These are phyloP conservation scores for Heterobasidion irregulare DNA, from an alignment of 1,284 basidiomycete genomes.

Conservation along the genomic window DNA sequence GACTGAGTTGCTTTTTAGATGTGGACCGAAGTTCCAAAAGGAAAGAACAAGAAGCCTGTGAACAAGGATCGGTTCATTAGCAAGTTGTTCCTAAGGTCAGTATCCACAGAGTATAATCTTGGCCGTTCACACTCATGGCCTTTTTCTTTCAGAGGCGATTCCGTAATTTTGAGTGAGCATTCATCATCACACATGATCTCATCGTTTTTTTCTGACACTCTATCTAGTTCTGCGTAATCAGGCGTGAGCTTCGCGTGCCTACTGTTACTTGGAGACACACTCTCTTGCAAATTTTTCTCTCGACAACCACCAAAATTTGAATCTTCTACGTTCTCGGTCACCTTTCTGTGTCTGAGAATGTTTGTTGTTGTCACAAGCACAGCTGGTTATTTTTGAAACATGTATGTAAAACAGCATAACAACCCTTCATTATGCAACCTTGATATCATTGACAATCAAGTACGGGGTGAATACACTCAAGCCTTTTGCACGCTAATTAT, in stretches of 20 bases:
- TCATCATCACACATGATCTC: not conserved
- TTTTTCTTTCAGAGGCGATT: slow-evolving; percentile 66
- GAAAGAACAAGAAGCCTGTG: slow-evolving; percentile 96
- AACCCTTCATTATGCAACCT: not conserved
- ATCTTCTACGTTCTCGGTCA: too few species aligned
- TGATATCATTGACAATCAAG: too few species aligned
- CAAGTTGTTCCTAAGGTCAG: slow-evolving; percentile 89
- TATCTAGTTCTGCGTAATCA: slow-evolving; percentile 77
- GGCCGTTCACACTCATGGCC: slow-evolving; percentile 9
- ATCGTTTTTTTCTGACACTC: slow-evolving; percentile 9
- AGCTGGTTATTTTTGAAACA: not conserved
- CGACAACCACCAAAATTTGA: too few species aligned
- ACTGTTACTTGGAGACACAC: not conserved
- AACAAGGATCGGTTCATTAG: slow-evolving; percentile 99
- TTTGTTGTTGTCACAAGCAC: not conserved
- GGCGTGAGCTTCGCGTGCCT: slow-evolving; percentile 29
- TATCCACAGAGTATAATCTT: slow-evolving; percentile 3
- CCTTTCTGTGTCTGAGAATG: too few species aligned
- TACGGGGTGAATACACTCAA: too few species aligned
- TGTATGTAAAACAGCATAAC: not conserved
- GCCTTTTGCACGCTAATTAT: too few species aligned
- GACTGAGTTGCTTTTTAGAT: slow-evolving; percentile 44
- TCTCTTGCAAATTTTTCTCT: too few species aligned
- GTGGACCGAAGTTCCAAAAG: slow-evolving; percentile 99
- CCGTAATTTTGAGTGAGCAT: slow-evolving; percentile 84